Percentiles rank a stretch among this genome's conserved stretches.
Evolutionary conservation across 1,139 yeast species (phyloP).

Genomic region (Pichia norvegensis): DNA sequence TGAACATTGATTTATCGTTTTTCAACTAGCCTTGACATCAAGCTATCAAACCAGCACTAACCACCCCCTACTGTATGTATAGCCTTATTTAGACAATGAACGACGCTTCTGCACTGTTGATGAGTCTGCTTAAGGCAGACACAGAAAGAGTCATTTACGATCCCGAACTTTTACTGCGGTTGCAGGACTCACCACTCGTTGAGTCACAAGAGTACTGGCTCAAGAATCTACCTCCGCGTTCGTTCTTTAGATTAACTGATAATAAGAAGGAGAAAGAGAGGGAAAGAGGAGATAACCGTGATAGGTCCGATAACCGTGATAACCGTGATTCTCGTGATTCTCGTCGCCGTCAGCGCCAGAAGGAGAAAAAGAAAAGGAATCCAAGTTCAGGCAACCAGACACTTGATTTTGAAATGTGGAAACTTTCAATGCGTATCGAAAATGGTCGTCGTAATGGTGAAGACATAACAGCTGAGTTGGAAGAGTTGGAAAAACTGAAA

Average conservation of each 20-base stretch:
- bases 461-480: constrained; percentile 26
- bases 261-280: constrained; percentile 1
- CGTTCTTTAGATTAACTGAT: not conserved
- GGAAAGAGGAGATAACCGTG: constrained; percentile 12
- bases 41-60: not conserved
- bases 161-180: constrained; percentile 29
- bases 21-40: not conserved
- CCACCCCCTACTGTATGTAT: not conserved
- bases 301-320: too few species aligned
- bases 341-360: constrained; percentile 13
- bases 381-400: constrained; percentile 37
- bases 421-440: constrained; percentile 49
- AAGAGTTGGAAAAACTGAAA: constrained; percentile 15
- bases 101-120: not conserved
- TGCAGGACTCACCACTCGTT: constrained; percentile 33
- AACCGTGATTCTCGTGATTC: constrained; percentile 3
- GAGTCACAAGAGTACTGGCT: constrained; percentile 5
- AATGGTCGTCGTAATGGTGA: constrained; percentile 49
- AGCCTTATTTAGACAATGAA: not conserved
- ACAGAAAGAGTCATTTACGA: not conserved
- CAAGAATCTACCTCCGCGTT: constrained; percentile 7
- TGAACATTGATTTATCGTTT: not conserved
- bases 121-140: not conserved
- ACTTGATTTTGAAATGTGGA: constrained; percentile 69
- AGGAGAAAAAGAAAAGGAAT: constrained; percentile 15